Conservation (phyloP, 1,139 yeast genomes). For the Sugiyamaella sp. region DNA sequence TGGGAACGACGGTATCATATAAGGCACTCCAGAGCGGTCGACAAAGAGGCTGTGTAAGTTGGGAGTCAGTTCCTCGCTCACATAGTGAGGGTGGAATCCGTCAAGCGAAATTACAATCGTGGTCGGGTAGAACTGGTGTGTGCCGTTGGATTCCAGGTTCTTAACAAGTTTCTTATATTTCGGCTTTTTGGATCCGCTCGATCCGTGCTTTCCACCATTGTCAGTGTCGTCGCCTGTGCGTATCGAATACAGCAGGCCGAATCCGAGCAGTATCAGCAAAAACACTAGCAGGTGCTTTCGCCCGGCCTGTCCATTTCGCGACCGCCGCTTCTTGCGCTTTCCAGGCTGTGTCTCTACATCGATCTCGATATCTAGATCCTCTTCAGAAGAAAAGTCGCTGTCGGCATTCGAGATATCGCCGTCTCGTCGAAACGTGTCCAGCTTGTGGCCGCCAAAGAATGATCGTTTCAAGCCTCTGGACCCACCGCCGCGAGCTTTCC, state of each 20-base stretch:
- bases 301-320: slow-evolving; percentile 5
- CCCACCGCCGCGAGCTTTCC: background rate
- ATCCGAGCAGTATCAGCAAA: slow-evolving; percentile 11
- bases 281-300: slow-evolving; percentile 11
- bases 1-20: slow-evolving; percentile 85
- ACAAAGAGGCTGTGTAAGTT: slow-evolving; percentile 59
- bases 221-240: slow-evolving; percentile 6
- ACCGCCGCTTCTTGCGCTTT: slow-evolving; percentile 12
- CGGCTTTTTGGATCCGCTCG: background rate
- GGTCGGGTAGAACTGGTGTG: slow-evolving; percentile 72
- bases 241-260: slow-evolving; percentile 10
- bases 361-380: slow-evolving; percentile 34
- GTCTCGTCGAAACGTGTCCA: slow-evolving; percentile 21
- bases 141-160: slow-evolving; percentile 59
- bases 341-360: slow-evolving; percentile 34
- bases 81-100: slow-evolving; percentile 90
- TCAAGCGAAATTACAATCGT: slow-evolving; percentile 79
- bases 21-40: slow-evolving; percentile 71
- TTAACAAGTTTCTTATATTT: slow-evolving; percentile 30
- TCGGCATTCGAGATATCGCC: slow-evolving; percentile 10
- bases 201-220: background rate
- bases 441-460: slow-evolving; percentile 18
- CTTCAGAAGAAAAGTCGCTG: slow-evolving; percentile 26
- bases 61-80: slow-evolving; percentile 71
- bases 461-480: slow-evolving; percentile 1